Conservation (phyloP, 1,284 basidiomycete species). For the Boletus nobilissimus region DNA sequence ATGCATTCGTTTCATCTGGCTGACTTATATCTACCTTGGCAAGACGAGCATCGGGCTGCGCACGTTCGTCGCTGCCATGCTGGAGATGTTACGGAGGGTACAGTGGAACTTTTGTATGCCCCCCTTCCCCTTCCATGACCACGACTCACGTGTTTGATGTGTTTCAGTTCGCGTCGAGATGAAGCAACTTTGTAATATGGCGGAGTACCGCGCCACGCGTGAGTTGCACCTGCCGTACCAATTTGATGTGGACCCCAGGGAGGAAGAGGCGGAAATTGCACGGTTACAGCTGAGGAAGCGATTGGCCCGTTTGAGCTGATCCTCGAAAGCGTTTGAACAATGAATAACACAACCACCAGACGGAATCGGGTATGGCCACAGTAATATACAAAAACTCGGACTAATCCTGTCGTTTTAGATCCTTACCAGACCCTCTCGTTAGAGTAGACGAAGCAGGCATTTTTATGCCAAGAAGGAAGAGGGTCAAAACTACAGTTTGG, state of each 20-base stretch:
- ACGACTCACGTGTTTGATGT: background rate
- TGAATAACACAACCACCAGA: background rate
- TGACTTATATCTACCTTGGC: constrained; percentile 75
- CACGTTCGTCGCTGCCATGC: constrained; percentile 73
- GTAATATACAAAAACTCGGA: too few relatives aligned
- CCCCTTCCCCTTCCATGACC: background rate
- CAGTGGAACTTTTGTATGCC: constrained; percentile 92
- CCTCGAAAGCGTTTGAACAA: background rate
- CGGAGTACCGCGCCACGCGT: constrained; percentile 67
- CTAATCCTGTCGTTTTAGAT: too few relatives aligned
- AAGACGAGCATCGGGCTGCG: constrained; percentile 65
- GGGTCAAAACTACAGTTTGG: too few relatives aligned
- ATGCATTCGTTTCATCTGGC: constrained; percentile 83
- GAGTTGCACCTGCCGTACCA: constrained; percentile 82
- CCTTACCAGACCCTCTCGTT: too few relatives aligned
- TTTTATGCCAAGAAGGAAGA: too few relatives aligned
- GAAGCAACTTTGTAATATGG: constrained; percentile 86
- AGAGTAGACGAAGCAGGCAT: too few relatives aligned
- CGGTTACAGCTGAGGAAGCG: constrained; percentile 33
- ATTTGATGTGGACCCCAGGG: constrained; percentile 51
- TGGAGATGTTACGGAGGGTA: constrained; percentile 85
- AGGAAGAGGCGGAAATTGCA: constrained; percentile 19
- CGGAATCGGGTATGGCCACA: background rate
- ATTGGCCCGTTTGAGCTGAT: constrained; percentile 28
- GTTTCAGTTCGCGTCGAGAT: constrained; percentile 80